Percentiles rank a stretch among this genome's conserved stretches.
Conservation (phyloP, 768 basidiomycete species). For the Lentinula sp. region DNA sequence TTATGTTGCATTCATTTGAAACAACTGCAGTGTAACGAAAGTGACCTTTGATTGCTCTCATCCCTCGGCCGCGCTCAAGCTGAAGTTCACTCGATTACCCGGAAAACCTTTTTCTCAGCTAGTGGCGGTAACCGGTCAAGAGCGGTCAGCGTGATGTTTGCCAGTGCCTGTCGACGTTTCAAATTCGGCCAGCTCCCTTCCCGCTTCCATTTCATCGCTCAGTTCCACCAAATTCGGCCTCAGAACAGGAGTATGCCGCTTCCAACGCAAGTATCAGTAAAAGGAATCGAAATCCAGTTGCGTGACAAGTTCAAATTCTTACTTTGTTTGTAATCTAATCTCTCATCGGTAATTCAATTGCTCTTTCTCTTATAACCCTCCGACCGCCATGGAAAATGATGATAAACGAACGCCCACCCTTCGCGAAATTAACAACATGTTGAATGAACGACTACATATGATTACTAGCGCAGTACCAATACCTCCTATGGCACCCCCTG, state of each 20-base stretch:
- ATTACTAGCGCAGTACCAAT: slow-evolving; percentile 2
- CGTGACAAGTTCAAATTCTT: neutral
- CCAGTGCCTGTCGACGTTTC: neutral
- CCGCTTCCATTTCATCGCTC: neutral
- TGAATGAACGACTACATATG: slow-evolving; percentile 3
- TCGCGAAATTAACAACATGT: neutral
- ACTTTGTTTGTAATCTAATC: neutral
- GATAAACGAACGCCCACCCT: neutral
- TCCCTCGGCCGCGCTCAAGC: slow-evolving; percentile 14
- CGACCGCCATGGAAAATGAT: neutral
- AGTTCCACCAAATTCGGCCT: neutral
- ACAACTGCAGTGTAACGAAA: slow-evolving; percentile 1
- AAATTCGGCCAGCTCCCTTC: neutral
- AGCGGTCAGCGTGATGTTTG: neutral
- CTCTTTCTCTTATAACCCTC: neutral
- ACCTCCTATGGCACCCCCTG: neutral
- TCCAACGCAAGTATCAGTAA: neutral
- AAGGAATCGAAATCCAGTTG: neutral
- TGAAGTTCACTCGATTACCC: neutral
- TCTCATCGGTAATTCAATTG: neutral
- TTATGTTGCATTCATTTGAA: neutral
- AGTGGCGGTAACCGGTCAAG: neutral
- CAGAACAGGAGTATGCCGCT: neutral
- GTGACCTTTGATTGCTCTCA: slow-evolving; percentile 65
- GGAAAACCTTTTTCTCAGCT: neutral